phyloP scores from a whole-genome alignment of 176 grass and related monocot genomes.

The Triticum dicoccoides region DNA sequence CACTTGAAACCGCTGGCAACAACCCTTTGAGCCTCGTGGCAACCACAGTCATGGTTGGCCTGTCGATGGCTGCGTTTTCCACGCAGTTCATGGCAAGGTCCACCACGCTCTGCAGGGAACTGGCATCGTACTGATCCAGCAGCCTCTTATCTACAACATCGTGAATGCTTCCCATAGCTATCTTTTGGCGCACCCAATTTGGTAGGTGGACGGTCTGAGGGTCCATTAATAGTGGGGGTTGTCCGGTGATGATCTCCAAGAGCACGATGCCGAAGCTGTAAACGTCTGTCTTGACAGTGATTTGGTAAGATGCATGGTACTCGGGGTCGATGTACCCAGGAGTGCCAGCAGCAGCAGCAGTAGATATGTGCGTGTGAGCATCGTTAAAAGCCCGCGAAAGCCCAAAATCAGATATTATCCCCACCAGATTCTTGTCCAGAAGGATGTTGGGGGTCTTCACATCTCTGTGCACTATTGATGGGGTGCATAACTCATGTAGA shows the following conservation, averaged over 20 bases:
- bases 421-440: slow-evolving; percentile 29
- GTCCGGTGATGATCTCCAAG: slow-evolving; percentile 5
- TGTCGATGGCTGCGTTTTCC: neutral
- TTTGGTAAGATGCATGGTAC: slow-evolving; percentile 21
- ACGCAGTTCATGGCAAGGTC: slow-evolving; percentile 22
- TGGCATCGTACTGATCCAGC: neutral
- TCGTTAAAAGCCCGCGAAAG: slow-evolving; percentile 2
- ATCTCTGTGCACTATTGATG: slow-evolving; percentile 36
- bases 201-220: neutral
- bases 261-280: slow-evolving; percentile 11
- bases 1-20: neutral
- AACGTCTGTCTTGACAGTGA: slow-evolving; percentile 14
- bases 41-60: slow-evolving; percentile 4
- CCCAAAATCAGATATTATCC: slow-evolving; percentile 32
- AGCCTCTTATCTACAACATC: slow-evolving; percentile 4
- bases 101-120: neutral
- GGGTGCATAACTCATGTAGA: slow-evolving; percentile 29
- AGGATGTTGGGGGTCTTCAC: slow-evolving; percentile 38
- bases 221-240: neutral
- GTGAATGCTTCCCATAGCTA: neutral
- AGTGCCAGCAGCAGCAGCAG: slow-evolving; percentile 21
- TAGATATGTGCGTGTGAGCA: slow-evolving; percentile 21
- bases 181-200: slow-evolving; percentile 19
- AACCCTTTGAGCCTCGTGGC: slow-evolving; percentile 20
- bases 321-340: slow-evolving; percentile 19